Base-by-base conservation (phyloP, 306 rosid species). In the Trifolium fragiferum region DNA sequence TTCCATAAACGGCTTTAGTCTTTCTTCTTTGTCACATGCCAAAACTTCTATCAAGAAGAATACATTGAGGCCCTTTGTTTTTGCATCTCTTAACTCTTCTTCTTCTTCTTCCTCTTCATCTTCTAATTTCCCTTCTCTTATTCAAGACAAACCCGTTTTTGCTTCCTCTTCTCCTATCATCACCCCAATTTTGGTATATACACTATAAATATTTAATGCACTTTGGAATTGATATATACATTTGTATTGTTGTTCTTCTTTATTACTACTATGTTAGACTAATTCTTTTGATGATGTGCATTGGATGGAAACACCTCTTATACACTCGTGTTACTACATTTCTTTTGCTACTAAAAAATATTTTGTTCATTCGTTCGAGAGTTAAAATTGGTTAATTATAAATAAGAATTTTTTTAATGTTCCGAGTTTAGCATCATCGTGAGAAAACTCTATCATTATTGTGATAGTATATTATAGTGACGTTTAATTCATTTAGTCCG, bases 121-220 rank as follows among this genome's bases (percentile, higher is more conserved):
- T 23, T 64, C 82, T 6, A 58, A 87, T 19, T 78, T 84, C 40
- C 80, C 90, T 19, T 90, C 97, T 38, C 97, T 92, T 62, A 94
- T 92, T 74, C 96, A 90, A 72, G 86, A 90, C 90, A 86, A 65
- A 43, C 96, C 97, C 8, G 97, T 94, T 21, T 79, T 87, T 54
- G 93, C 99, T 61, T 88, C 89, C 4, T 86, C 99, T 4, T n/a
- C 95, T 4, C 89, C 89, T 15, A 41, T 88, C 72, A 80, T 88
- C 89, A 86, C 85, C 74, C 93, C 97, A 19, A 71, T 79, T 81
- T 83, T 77, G 99, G 97, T 94, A 93, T 3, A 23, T 43, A 65
- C 21, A 30, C 4, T 1, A 59, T 1, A 59, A 32, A 15, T 53
- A 0, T 21, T 21, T 11, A 14, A n/a, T 51, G 65, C 50, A 47